Evolutionary conservation across 192 early-diverging fungal genomes (phyloP), one percentile per base, ranked within the genome.

Genomic region (Glomus cerebriforme): DNA sequence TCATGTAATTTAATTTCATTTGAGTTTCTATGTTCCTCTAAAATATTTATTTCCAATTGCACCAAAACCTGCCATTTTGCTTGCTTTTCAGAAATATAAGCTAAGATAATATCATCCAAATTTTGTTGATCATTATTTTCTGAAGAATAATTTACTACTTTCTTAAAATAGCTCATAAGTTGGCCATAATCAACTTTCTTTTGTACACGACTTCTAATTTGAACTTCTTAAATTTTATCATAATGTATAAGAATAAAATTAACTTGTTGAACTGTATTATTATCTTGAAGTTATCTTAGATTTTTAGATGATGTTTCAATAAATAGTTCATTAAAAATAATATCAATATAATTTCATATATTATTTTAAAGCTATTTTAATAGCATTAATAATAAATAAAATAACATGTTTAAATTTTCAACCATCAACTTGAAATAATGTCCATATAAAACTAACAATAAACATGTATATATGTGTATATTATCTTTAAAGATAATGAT

Each of bases 41-140:
- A 15, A 49, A 49, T 19, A 49, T 49, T 49, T 49, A 3, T 49
- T 49, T 49, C 47, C 2, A 49, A 19, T 49, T 49, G 17, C 3
- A 19, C 17, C 3, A 19, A 19, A 54, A 17, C 62, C 15, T 64
- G 3, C 15, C 4, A 3, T 31, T 27, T 31, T 31, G 27, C 62
- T 19, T 67, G 2, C 19, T 67, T 34, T 34, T 67, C 7, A n/a
- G 35, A 17, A 67, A 67, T 67, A 67, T 67, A 67, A 34, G 22
- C 19, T 67, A 67, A 67, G 8, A 67, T 67, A 22, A 67, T 37
- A 35, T 35, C 32, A 67, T 67, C 65, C 19, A 67, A 67, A 67
- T 13, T 67, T 2, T 34, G 12, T 37, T 67, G 4, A 35, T 67
- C 32, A 67, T 67, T 37, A n/a, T 67, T 22, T 22, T 67, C 19